phyloP scores from a whole-genome alignment of 1,284 basidiomycete species.

The Ceratobasidium sp. region DNA sequence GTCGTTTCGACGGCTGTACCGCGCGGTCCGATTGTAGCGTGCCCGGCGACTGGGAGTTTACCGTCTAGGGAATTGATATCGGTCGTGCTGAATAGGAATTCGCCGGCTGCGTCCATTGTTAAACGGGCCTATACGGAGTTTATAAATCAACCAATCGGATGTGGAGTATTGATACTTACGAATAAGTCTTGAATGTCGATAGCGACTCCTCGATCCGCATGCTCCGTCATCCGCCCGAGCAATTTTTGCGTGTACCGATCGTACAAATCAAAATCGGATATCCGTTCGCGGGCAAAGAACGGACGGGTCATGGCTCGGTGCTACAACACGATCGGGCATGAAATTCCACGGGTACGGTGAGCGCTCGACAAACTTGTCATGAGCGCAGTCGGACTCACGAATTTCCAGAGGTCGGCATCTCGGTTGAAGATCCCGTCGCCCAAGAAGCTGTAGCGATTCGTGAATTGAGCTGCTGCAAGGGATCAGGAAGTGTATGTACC shows the following conservation, averaged over 20 bases:
- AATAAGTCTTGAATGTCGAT: slow-evolving; percentile 61
- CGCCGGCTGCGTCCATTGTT: slow-evolving; percentile 67
- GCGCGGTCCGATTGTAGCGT: slow-evolving; percentile 15
- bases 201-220: slow-evolving; percentile 61
- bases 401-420: slow-evolving; percentile 60
- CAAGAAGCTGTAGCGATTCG: slow-evolving; percentile 54
- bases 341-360: slow-evolving; percentile 52
- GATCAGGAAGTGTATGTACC: not conserved
- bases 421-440: slow-evolving; percentile 73
- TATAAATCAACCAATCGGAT: slow-evolving; percentile 46
- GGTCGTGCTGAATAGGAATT: slow-evolving; percentile 64
- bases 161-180: no score
- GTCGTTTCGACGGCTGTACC: slow-evolving; percentile 50
- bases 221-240: slow-evolving; percentile 59
- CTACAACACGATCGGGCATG: slow-evolving; percentile 54
- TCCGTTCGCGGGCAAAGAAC: not conserved
- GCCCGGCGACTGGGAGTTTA: slow-evolving; percentile 23
- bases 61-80: slow-evolving; percentile 58
- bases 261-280: slow-evolving; percentile 64
- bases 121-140: slow-evolving; percentile 58
- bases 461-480: not conserved
- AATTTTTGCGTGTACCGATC: slow-evolving; percentile 62
- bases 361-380: not conserved
- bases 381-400: slow-evolving; percentile 14
- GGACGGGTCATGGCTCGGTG: slow-evolving; percentile 70